Base-by-base conservation (phyloP, 164 flowering plant species). In the Dillenia turbinata region DNA sequence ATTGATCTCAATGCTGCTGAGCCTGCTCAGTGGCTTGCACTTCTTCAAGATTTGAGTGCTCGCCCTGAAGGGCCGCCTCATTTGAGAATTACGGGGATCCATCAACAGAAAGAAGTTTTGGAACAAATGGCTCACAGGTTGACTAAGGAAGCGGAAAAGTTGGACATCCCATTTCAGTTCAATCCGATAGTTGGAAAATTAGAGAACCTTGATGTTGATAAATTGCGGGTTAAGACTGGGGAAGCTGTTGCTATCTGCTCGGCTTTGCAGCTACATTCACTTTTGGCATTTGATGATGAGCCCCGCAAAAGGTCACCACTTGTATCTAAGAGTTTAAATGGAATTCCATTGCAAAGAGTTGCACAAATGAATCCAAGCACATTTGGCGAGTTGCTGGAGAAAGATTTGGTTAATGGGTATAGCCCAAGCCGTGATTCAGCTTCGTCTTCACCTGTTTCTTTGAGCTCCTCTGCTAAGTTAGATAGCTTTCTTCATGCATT, bases 51-150 rank as follows among this genome's bases (percentile, higher is more conserved):
- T 13, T 68, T 91, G 65, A 82, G 81, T 54, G 79, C 81, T 1
- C 77, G 96, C 44, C 90, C 87, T 0, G 97, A 78, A 56, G 97
- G 97, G 2, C 87, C 97, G 0, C 97, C 97, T n/a, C 96, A 89
- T 72, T 61, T 91, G 77, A 79, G 87, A 60, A 88, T 91, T 44
- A 88, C 97, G 1, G 95, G 91, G 40, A 69, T 91, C 65, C 85
- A 89, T 74, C 81, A 83, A 50, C 83, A 83, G 65, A 88, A 82
- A 64, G 88, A 87, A 57, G 87, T 87, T 10, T 59, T 91, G 49
- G 93, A 91, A 2, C 86, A 85, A 61, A 81, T 81, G 55, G 90
- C 86, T 22, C 68, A 69, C 57, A 57, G 80, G 11, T 75, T 91
- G 70, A 79, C 83, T 0, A 82, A 85, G 54, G 93, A 85, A 75